Evolutionary conservation across 306 rosid species (phyloP).

Genomic region (Citrullus colocynthis): DNA sequence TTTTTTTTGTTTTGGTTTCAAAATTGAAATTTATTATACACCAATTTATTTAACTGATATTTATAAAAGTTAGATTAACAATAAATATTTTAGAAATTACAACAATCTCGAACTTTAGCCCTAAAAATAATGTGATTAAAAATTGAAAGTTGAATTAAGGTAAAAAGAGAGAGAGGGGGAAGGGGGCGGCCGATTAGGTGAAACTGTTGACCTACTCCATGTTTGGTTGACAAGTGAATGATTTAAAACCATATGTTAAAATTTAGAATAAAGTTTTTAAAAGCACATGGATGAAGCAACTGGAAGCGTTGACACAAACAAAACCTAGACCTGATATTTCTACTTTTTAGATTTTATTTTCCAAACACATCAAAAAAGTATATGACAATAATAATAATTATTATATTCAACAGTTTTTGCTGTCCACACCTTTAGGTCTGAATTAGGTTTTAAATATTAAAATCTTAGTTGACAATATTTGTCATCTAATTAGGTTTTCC

Average conservation of each 20-base stretch:
- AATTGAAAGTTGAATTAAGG: background rate
- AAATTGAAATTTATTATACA: too few species aligned
- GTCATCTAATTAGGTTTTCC: background rate
- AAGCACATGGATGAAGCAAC: background rate
- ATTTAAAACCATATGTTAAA: slow-evolving; percentile 1
- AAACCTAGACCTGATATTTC: slow-evolving; percentile 2
- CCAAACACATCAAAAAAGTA: background rate
- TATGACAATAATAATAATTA: too few species aligned
- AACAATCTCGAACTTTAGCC: too few species aligned
- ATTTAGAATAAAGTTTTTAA: background rate
- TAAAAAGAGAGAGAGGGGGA: background rate
- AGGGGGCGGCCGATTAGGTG: background rate
- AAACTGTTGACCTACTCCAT: slow-evolving; percentile 1
- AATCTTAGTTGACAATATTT: slow-evolving; percentile 4
- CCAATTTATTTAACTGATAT: too few species aligned
- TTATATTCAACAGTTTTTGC: background rate
- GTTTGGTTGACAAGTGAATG: background rate
- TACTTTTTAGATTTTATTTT: background rate
- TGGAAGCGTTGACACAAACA: background rate
- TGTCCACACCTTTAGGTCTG: background rate
- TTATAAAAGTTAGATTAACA: too few species aligned
- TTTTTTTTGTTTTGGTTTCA: too few species aligned
- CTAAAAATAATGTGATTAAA: background rate
- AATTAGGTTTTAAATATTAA: background rate
- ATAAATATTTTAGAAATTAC: too few species aligned